These are phyloP conservation scores for Carex myosuroides DNA, from an alignment of 176 grass and related monocot genomes.

Conservation along the genomic window DNA sequence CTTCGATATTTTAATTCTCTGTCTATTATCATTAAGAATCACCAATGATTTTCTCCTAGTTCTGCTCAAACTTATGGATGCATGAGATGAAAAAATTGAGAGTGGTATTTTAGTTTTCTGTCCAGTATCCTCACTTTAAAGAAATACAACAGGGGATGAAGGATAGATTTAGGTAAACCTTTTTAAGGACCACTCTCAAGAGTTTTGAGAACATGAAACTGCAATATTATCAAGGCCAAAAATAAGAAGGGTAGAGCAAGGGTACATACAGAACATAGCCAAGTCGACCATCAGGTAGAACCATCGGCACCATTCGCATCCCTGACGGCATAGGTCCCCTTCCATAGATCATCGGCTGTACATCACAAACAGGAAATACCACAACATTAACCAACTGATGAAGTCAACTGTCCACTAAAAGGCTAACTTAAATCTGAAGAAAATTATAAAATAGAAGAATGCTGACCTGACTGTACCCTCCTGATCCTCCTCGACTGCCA, in stretches of 20 bases:
- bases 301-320: slow-evolving; percentile 98
- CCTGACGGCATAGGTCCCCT: slow-evolving; percentile 84
- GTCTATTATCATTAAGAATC: background rate
- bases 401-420: background rate
- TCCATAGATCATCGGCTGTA: slow-evolving; percentile 96
- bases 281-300: slow-evolving; percentile 92
- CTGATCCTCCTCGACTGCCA: slow-evolving; percentile 38
- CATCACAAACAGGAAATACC: background rate
- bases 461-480: slow-evolving; percentile 67
- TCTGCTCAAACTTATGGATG: background rate
- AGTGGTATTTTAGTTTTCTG: background rate
- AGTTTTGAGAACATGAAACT: background rate
- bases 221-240: background rate
- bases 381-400: background rate
- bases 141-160: background rate
- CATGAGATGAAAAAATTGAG: background rate
- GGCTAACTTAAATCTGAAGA: background rate
- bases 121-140: background rate
- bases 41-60: background rate
- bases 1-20: background rate
- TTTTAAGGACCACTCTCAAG: background rate
- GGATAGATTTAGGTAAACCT: background rate
- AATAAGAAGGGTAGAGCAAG: background rate
- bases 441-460: background rate
- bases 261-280: slow-evolving; percentile 83